These are phyloP conservation scores for Colletotrichum acutatum DNA, from an alignment of 2,329 filamentous ascomycete species.

Conservation along the genomic window DNA sequence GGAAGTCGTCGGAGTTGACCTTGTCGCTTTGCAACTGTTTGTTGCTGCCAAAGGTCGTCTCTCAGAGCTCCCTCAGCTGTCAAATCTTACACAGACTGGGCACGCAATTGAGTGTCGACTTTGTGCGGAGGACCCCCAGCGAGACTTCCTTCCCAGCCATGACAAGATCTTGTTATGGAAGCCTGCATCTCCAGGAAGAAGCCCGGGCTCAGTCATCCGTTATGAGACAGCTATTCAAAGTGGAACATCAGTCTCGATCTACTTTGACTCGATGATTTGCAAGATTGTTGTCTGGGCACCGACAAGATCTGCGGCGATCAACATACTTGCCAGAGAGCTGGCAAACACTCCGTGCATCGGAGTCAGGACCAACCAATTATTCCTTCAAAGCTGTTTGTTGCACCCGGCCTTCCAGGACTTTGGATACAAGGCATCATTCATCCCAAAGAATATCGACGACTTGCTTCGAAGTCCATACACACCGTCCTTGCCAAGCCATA, in stretches of 20 bases:
- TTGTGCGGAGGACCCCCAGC: constrained; percentile 51
- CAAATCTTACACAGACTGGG: constrained; percentile 40
- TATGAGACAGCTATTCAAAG: constrained; percentile 53
- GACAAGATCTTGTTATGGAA: constrained; percentile 45
- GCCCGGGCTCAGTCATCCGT: constrained; percentile 42
- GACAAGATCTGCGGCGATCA: neutral
- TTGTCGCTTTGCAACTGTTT: constrained; percentile 15
- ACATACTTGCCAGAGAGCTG: neutral
- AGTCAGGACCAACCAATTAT: no score
- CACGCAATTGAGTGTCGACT: constrained; percentile 54
- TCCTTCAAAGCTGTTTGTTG: no score
- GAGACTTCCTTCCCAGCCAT: constrained; percentile 35
- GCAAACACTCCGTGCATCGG: no score
- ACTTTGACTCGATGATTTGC: constrained; percentile 57
- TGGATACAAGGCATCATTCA: no score
- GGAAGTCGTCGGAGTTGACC: constrained; percentile 1
- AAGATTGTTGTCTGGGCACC: constrained; percentile 55
- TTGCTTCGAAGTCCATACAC: no score
- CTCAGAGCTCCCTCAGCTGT: constrained; percentile 2
- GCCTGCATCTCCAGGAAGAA: neutral
- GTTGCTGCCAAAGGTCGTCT: constrained; percentile 18
- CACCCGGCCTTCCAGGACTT: no score
- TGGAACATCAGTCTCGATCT: constrained; percentile 47
- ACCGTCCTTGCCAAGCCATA: no score
- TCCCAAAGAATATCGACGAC: no score